phyloP scores from a whole-genome alignment of 2,329 filamentous ascomycete species.

The Scedosporium boydii region DNA sequence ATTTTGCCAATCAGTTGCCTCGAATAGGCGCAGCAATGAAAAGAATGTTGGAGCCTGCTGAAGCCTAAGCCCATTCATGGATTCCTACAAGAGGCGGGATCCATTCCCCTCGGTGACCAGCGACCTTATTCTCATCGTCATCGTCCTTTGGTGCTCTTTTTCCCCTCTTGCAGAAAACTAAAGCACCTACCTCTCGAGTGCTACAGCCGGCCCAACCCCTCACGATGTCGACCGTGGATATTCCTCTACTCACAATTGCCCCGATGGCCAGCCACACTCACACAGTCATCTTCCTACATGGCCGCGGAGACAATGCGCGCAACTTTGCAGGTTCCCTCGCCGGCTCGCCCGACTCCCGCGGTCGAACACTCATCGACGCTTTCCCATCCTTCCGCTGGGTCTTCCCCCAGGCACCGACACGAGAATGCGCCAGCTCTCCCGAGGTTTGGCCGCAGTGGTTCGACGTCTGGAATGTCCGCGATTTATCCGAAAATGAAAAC shows the following conservation, averaged over 20 bases:
- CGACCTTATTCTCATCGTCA: no score
- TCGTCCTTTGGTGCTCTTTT: no score
- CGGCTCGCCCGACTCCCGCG: slow-evolving; percentile 19
- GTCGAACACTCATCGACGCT: slow-evolving; percentile 23
- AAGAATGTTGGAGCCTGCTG: no score
- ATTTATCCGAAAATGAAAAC: slow-evolving; percentile 31
- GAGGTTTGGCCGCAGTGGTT: slow-evolving; percentile 34
- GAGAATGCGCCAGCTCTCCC: slow-evolving; percentile 15
- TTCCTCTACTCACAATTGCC: neutral
- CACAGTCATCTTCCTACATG: slow-evolving; percentile 36
- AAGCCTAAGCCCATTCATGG: no score
- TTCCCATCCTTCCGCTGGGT: slow-evolving; percentile 40
- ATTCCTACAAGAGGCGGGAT: no score
- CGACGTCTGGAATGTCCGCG: slow-evolving; percentile 33
- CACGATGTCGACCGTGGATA: no score
- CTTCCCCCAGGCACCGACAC: slow-evolving; percentile 32
- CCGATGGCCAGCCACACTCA: slow-evolving; percentile 23
- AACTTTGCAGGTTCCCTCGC: slow-evolving; percentile 21
- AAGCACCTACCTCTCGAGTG: no score
- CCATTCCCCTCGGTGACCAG: no score
- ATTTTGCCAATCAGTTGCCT: no score
- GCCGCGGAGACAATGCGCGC: slow-evolving; percentile 28
- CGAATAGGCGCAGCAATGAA: no score
- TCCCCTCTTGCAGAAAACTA: no score
- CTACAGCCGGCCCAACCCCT: no score